Percentiles rank a stretch among this genome's conserved stretches.
Conservation (phyloP, 2,329 filamentous ascomycete species). For the Neurospora sp. region DNA sequence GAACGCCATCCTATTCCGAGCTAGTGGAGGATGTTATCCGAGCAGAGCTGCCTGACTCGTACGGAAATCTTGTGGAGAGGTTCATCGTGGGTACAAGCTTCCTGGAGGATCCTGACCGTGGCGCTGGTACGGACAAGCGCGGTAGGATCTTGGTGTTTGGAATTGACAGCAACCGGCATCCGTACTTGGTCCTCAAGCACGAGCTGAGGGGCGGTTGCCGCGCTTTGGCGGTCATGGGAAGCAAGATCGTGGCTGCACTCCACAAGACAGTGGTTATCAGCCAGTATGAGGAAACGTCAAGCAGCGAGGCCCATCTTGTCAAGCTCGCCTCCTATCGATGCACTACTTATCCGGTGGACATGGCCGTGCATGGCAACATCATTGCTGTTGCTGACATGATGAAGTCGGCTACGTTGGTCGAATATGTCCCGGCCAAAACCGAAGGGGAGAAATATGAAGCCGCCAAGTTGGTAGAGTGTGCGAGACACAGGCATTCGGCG, state of each 20-base stretch:
- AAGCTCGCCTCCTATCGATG: conserved; percentile 71
- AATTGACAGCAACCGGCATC: conserved; percentile 61
- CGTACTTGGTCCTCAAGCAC: conserved; percentile 61
- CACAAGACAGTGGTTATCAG: conserved; percentile 70
- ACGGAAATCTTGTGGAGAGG: conserved; percentile 53
- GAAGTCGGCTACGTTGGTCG: conserved; percentile 77
- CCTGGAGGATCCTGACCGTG: conserved; percentile 48
- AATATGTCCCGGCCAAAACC: conserved; percentile 50
- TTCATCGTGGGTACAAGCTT: conserved; percentile 90
- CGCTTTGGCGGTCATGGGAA: conserved; percentile 62
- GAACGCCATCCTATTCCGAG: conserved; percentile 43
- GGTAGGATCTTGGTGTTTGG: conserved; percentile 82
- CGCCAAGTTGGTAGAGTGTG: conserved; percentile 60
- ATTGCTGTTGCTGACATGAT: conserved; percentile 88
- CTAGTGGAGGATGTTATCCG: conserved; percentile 78
- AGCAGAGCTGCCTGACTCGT: conserved; percentile 54
- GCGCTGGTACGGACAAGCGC: conserved; percentile 32
- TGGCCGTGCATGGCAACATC: conserved; percentile 61
- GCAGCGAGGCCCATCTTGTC: conserved; percentile 46
- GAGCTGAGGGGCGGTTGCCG: conserved; percentile 72
- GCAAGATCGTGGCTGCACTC: conserved; percentile 75
- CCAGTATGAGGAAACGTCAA: conserved; percentile 45
- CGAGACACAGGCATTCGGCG: conserved; percentile 67
- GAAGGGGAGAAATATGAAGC: conserved; percentile 35
- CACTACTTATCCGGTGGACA: conserved; percentile 72